These are phyloP conservation scores for Medicago arabica DNA, from an alignment of 306 rosid species.

Conservation along the genomic window DNA sequence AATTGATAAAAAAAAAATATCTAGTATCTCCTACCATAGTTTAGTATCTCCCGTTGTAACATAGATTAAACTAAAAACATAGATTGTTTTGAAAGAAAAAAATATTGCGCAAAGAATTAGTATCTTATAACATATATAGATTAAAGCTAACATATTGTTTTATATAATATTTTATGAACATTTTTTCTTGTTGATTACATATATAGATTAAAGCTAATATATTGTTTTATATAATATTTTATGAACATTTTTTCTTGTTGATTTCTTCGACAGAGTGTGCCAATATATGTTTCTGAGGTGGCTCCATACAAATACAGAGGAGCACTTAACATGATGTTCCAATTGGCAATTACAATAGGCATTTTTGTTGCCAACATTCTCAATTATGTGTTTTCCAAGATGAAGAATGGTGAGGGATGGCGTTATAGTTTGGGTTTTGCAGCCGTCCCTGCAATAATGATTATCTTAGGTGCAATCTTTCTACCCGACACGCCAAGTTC, in stretches of 20 bases:
- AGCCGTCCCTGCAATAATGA: background rate
- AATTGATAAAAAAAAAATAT: too few species aligned
- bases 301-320: background rate
- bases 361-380: background rate
- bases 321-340: background rate
- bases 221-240: too few species aligned
- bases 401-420: background rate
- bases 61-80: too few species aligned
- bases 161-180: too few species aligned
- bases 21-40: too few species aligned
- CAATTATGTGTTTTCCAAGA: background rate
- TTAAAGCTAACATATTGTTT: too few species aligned
- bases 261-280: background rate
- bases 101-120: too few species aligned
- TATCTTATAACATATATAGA: too few species aligned
- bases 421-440: background rate
- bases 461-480: background rate
- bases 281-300: constrained; percentile 3
- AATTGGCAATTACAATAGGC: constrained; percentile 6
- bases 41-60: too few species aligned
- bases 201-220: too few species aligned
- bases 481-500: background rate
- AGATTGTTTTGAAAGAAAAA: too few species aligned
- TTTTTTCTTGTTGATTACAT: background rate
- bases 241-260: background rate